Percentiles rank a stretch among this genome's conserved stretches.
These are phyloP conservation scores for Fraxinus nigra DNA, from an alignment of 305 asterid genomes.

Conservation along the genomic window DNA sequence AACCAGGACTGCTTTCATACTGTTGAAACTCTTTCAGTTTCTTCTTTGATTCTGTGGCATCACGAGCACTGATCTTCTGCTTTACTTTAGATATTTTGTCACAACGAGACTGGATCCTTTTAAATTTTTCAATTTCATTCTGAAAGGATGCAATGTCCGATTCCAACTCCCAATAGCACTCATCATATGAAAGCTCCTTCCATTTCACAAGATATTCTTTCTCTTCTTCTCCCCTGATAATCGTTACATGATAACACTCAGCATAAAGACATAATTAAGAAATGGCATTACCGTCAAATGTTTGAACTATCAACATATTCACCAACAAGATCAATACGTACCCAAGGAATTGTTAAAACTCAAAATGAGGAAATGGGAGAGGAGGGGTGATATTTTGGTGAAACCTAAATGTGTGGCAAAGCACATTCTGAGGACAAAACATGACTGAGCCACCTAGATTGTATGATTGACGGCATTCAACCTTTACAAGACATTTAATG, in stretches of 20 bases:
- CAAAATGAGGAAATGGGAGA: neutral
- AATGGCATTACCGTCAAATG: neutral
- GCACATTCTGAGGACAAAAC: neutral
- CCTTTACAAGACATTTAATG: neutral
- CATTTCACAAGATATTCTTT: constrained; percentile 94
- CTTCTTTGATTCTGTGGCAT: constrained; percentile 57
- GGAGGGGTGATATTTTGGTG: neutral
- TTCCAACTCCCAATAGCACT: constrained; percentile 91
- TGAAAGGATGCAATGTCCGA: constrained; percentile 73
- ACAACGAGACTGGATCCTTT: constrained; percentile 50
- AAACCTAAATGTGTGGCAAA: neutral
- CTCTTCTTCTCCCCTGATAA: constrained; percentile 59
- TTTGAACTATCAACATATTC: neutral
- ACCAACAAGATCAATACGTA: neutral
- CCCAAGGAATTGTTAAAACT: neutral
- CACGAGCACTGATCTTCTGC: constrained; percentile 51
- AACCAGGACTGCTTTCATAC: constrained; percentile 77
- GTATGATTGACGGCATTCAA: neutral
- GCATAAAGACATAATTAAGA: neutral
- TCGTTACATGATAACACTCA: constrained; percentile 20
- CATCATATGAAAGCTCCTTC: constrained; percentile 96
- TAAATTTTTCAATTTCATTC: constrained; percentile 69
- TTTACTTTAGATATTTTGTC: constrained; percentile 48
- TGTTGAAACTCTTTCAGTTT: constrained; percentile 85
- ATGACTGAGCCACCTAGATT: neutral